A percentile compares a stretch with the other conserved stretches of the same genome.
These are phyloP conservation scores for Aaosphaeria arxii DNA, from an alignment of 2,329 filamentous ascomycete genomes.

Conservation along the genomic window DNA sequence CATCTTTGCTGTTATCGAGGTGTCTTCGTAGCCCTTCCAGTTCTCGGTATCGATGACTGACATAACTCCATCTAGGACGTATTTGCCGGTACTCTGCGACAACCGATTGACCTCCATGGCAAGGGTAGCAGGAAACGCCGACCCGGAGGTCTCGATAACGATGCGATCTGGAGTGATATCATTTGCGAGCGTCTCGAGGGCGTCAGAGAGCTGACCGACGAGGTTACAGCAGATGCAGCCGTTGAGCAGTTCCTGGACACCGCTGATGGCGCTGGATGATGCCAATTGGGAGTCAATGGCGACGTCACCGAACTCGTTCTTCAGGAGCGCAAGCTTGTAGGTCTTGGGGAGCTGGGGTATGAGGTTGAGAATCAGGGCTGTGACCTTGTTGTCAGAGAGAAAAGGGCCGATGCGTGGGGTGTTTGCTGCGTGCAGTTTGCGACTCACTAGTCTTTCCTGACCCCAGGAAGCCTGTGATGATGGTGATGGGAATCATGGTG, in stretches of 20 bases:
- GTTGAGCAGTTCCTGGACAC: constrained; percentile 89
- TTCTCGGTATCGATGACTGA: constrained; percentile 93
- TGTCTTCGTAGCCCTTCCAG: constrained; percentile 90
- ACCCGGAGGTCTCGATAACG: constrained; percentile 89
- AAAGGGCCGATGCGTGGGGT: background rate
- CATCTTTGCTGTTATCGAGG: constrained; percentile 80
- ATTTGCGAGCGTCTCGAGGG: constrained; percentile 69
- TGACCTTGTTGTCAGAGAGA: constrained; percentile 1
- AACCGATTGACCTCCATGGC: constrained; percentile 87
- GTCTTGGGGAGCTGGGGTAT: constrained; percentile 82
- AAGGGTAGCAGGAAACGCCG: constrained; percentile 77
- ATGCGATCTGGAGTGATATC: constrained; percentile 72
- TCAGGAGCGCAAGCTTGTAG: constrained; percentile 91
- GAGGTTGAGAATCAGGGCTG: constrained; percentile 82
- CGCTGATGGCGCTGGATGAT: constrained; percentile 75
- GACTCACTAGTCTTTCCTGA: constrained; percentile 79
- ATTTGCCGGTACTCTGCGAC: constrained; percentile 64
- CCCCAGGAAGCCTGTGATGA: constrained; percentile 93
- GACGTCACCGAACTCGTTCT: constrained; percentile 97
- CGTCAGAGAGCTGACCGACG: constrained; percentile 82
- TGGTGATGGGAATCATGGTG: constrained; percentile 74
- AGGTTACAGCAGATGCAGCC: constrained; percentile 99
- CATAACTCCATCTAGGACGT: constrained; percentile 81
- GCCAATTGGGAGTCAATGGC: constrained; percentile 92
- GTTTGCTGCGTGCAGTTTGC: background rate